phyloP scores from a whole-genome alignment of 768 basidiomycete genomes.

The Brasilioporus rufonigricans region DNA sequence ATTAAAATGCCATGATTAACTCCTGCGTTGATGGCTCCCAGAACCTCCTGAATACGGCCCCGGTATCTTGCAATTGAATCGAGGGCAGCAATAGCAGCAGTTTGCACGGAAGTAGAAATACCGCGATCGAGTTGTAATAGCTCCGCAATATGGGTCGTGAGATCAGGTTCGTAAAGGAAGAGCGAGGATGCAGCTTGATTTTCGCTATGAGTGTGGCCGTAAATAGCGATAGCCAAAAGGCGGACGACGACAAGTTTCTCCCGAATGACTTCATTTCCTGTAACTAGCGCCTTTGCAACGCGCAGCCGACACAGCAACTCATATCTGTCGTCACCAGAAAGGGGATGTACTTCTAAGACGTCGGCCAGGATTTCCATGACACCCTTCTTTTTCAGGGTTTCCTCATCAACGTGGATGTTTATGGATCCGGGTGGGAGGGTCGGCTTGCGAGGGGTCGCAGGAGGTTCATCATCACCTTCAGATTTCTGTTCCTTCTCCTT shows the following conservation, averaged over 20 bases:
- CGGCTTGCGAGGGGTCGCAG: constrained; percentile 50
- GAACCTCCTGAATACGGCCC: constrained; percentile 77
- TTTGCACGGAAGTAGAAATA: constrained; percentile 72
- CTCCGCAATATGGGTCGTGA: constrained; percentile 85
- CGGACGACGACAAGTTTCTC: constrained; percentile 80
- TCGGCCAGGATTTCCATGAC: constrained; percentile 80
- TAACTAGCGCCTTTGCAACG: constrained; percentile 65
- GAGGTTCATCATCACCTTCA: constrained; percentile 44
- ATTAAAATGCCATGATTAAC: constrained; percentile 96
- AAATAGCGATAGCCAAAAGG: constrained; percentile 86
- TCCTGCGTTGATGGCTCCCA: constrained; percentile 89
- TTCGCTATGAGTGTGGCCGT: constrained; percentile 84
- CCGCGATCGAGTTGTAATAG: constrained; percentile 78
- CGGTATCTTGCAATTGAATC: constrained; percentile 89
- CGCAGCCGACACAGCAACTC: constrained; percentile 87
- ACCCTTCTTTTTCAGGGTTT: constrained; percentile 55
- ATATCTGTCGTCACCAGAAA: constrained; percentile 83
- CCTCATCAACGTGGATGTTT: constrained; percentile 60
- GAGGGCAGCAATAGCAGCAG: constrained; percentile 82
- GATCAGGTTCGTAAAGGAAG: constrained; percentile 93
- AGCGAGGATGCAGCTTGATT: constrained; percentile 73
- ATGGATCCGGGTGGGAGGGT: constrained; percentile 47
- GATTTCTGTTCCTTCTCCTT: constrained; percentile 46
- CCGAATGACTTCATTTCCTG: constrained; percentile 57
- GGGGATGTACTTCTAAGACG: constrained; percentile 57